Evolutionary conservation across 371 early-diverging fungal species (phyloP).

Genomic region (Sporodiniella umbellata): DNA sequence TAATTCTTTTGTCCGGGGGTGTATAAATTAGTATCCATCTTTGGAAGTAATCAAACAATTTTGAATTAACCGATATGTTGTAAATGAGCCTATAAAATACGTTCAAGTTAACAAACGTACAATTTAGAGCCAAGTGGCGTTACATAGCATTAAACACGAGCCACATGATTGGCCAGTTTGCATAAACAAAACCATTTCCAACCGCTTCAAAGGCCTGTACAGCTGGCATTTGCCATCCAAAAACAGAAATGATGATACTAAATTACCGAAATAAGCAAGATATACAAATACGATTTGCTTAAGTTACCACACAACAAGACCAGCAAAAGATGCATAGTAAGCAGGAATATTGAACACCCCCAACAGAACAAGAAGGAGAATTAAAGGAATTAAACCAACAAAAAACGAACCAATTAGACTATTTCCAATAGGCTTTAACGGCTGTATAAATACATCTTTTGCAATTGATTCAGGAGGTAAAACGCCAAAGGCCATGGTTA

Average conservation of each 20-base stretch:
- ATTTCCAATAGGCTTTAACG: conserved; percentile 37
- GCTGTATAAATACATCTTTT: conserved; percentile 37
- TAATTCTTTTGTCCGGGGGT: conserved; percentile 36
- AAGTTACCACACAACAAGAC: conserved; percentile 42
- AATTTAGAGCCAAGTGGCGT: not conserved
- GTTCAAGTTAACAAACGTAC: not conserved
- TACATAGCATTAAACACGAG: conserved; percentile 44
- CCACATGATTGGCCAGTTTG: conserved; percentile 54
- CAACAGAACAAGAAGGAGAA: conserved; percentile 33
- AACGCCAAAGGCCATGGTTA: conserved; percentile 5
- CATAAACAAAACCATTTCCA: conserved; percentile 40
- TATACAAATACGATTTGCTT: too few species aligned
- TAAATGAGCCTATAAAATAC: conserved; percentile 32
- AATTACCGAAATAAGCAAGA: not conserved
- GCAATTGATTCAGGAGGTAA: conserved; percentile 8
- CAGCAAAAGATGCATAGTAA: conserved; percentile 28
- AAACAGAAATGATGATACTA: conserved; percentile 44
- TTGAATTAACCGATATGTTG: conserved; percentile 36
- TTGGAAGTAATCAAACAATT: conserved; percentile 39
- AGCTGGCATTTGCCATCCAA: conserved; percentile 50
- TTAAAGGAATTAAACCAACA: conserved; percentile 39
- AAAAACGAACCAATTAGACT: conserved; percentile 41
- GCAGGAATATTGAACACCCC: conserved; percentile 37
- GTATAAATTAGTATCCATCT: conserved; percentile 42
- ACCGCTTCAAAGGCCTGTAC: conserved; percentile 35